Base-by-base conservation (phyloP, 1,284 basidiomycete genomes). In the Naganishia albida region DNA sequence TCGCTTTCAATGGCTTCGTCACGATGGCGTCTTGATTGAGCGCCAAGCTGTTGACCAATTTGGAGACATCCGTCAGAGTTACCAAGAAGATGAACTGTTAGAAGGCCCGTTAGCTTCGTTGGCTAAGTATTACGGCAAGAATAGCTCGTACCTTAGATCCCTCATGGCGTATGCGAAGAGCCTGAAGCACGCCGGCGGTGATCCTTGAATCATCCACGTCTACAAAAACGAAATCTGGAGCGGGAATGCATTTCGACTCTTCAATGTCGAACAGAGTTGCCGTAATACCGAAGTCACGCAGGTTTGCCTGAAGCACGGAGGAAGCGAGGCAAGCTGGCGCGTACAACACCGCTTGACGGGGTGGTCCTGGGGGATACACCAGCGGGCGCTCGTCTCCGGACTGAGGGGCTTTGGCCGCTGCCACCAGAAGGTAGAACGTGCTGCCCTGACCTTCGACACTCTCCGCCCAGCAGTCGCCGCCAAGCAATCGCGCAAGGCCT, bases 351-450 rank as follows among this genome's bases (percentile, higher is more conserved):
- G 57, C 57, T 23, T 38, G 57, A 26, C 57, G 57, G 34, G 46
- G 34, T 13, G 57, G 46, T 28, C 57, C 57, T 8, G 20, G 46
- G 16, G 57, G 57, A 39, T 18, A 60, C 34, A 34, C 38, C 23
- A 34, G 28, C 3, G 52, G 53, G 2, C 13, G 26, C 26, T 38
- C 43, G 40, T 42, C 46, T 39, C 46, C 44, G 12, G 44, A 16
- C 4, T 4, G 26, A n/a, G 34, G 13, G 20, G 55, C 49, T 42
- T 65, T 65, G 20, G 34, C 39, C 3, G 63, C 56, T 7, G 63
- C 43, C 49, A 80, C 72, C 8, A 71, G 70, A 56, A 78, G 77
- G n/a, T 72, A 72, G 65, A 79, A 79, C 4, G 65, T 74, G 30
- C 72, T 74, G 7, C 78, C 78, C 38, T 74, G 72, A 15, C 73